Base-by-base conservation (phyloP, 148 eudicot species). In the Nepenthes mirabilis region DNA sequence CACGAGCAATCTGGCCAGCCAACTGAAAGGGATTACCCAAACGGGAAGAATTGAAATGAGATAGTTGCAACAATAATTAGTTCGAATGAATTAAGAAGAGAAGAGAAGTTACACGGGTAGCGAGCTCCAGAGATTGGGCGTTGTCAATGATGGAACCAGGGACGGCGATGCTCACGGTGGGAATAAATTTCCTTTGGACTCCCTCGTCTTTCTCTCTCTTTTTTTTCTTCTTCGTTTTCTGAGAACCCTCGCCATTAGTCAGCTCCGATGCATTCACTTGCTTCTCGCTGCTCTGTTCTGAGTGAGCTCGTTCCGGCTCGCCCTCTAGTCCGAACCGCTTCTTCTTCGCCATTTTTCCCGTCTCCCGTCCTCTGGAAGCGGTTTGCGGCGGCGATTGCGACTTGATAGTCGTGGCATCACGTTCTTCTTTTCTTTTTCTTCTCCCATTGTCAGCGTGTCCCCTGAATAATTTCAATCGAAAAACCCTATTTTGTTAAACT, bases 1-100 rank as follows among this genome's bases (percentile, higher is more conserved):
- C 99, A 12, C 99, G 83, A n/a, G 99, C 96, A 82, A 93, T 82
- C 74, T 93, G 99, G 36, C 99, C 91, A 1, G 96, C 96, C 68
- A 93, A 81, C 98, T 93, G 83, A 55, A 50, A 72, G 43, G 14
- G 47, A 52, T 36, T 37, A 14, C 59, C 36, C 23, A 60, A 56
- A 59, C 7, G 36, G 45, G 32, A 45, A 56, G 52, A 55, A 7
- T 54, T 14, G 48, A 56, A 8, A 34, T 3, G 47, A 51, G 12
- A 52, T n/a, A 37, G 8, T 40, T 0, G 6, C 45, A 40, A 4
- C 45, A 40, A 40, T 40, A 40, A 40, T 40, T 40, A 4, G 45
- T 40, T 40, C 8, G 4, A 40, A 40, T 40, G 45, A 40, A 40
- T 8, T 4, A 40, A 40, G 45, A 32, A 40, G n/a, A 34, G 36